Evolutionary conservation across 2,329 filamentous ascomycete species (phyloP), one percentile per base, ranked within the genome.

Genomic region (Colletotrichum noveboracense): DNA sequence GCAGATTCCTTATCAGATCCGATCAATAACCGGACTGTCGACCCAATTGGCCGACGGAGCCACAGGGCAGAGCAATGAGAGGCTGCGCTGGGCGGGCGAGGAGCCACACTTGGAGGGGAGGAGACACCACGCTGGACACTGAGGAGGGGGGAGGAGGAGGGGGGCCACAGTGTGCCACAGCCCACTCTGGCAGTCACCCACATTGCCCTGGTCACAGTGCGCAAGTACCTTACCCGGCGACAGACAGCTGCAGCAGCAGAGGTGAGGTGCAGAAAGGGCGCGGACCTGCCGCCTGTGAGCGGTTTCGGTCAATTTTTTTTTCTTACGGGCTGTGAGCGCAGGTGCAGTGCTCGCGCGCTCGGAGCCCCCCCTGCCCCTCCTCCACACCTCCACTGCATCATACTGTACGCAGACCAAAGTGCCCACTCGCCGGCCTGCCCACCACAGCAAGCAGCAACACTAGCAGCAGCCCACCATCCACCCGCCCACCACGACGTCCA

Each of bases 301-400:
- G 67, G 67, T 70, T 70, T 70, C 67, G 67, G 67, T 70, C 67
- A 36, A 52, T 62, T 61, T 69, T 70, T 70, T 52, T 38, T 48
- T 16, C 26, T 26, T 21, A 36, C 26, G 18, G 48, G n/a, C 65
- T 56, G 26, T 67, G 21, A 28, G 24, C 26, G 28, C 28, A 16
- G 28, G 58, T 38, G 62, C 66, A 36, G 30, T 65, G 67, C 43
- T 55, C 18, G 43, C 43, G 70, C 48, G 62, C 62, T 71, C 62
- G 52, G 69, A 38, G 64, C 60, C 69, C 68, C 56, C 71, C 75
- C 76, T 75, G 71, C 75, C 75, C 77, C 75, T 77, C 77, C 77
- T 76, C 77, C 77, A 77, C 77, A 70, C 77, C 76, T 73, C 73
- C 70, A 73, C 73, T 75, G 73, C 73, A 75, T 75, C 70, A 73